phyloP scores from a whole-genome alignment of 2,329 filamentous ascomycete genomes.

The Clathrospora elynae region DNA sequence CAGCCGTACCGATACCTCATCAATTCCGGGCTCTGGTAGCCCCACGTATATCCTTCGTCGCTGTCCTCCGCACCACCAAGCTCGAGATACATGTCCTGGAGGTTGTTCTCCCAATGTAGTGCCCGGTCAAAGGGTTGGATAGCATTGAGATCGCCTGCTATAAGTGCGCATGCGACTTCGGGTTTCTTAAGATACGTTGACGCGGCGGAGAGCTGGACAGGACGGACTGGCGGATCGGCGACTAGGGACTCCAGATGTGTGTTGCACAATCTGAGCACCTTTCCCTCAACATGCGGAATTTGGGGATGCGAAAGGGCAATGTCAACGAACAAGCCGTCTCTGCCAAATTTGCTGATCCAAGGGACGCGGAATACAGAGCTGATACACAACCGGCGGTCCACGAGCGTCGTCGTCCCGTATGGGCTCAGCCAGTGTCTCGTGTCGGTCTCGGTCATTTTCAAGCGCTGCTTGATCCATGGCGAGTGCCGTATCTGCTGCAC shows the following conservation, averaged over 20 bases:
- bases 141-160: slow-evolving; percentile 64
- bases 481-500: slow-evolving; percentile 52
- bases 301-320: slow-evolving; percentile 34
- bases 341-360: slow-evolving; percentile 55
- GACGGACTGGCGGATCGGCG: slow-evolving; percentile 56
- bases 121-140: slow-evolving; percentile 60
- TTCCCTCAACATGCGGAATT: slow-evolving; percentile 2
- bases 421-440: slow-evolving; percentile 52
- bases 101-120: slow-evolving; percentile 55
- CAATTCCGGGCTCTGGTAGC: slow-evolving; percentile 56
- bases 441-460: slow-evolving; percentile 57
- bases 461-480: slow-evolving; percentile 56
- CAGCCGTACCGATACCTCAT: slow-evolving; percentile 55
- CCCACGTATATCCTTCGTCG: slow-evolving; percentile 63
- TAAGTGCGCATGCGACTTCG: slow-evolving; percentile 50
- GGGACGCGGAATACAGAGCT: slow-evolving; percentile 59
- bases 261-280: slow-evolving; percentile 58
- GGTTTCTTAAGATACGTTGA: slow-evolving; percentile 51
- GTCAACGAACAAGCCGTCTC: slow-evolving; percentile 63
- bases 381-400: slow-evolving; percentile 56
- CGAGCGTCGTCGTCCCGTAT: slow-evolving; percentile 61
- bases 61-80: slow-evolving; percentile 57
- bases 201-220: slow-evolving; percentile 55
- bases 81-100: slow-evolving; percentile 60
- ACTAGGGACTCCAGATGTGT: slow-evolving; percentile 63